These are phyloP conservation scores for Phytomonas sp. DNA, from an alignment of 208 protist species.

Conservation along the genomic window DNA sequence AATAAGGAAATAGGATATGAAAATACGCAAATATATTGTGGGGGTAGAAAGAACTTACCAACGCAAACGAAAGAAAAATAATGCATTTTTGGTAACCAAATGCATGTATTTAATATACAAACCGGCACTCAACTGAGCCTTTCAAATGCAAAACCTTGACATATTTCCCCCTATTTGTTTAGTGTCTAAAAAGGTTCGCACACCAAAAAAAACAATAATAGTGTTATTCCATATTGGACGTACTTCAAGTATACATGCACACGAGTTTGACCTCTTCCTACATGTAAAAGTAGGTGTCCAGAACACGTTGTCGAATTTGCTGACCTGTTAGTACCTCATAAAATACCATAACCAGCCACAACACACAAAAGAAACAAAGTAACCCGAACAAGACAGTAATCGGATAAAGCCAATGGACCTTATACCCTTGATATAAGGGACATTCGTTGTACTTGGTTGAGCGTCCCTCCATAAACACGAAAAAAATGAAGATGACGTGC, in stretches of 20 bases:
- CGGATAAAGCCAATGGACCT: conserved; percentile 17
- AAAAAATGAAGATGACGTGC: conserved; percentile 29
- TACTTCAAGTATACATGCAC: background rate
- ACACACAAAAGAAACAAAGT: conserved; percentile 28
- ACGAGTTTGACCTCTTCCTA: background rate
- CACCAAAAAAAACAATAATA: conserved; percentile 5
- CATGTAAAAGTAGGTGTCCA: conserved; percentile 33
- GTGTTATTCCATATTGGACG: background rate
- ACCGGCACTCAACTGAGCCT: background rate
- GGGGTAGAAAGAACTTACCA: background rate
- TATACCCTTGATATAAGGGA: background rate
- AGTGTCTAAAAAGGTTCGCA: background rate
- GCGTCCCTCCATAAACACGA: background rate
- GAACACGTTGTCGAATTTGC: conserved; percentile 21
- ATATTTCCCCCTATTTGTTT: conserved; percentile 4
- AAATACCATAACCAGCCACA: conserved; percentile 25
- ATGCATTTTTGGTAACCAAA: background rate
- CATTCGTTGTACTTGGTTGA: background rate
- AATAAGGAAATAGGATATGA: too few relatives aligned
- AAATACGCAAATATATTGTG: background rate
- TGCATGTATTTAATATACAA: conserved; percentile 5
- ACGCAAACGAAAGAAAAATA: conserved; percentile 11
- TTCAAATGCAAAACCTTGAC: background rate
- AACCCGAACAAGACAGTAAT: conserved; percentile 33
- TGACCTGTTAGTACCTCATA: conserved; percentile 22